These are phyloP conservation scores for Phylloporus arenicola DNA, from an alignment of 768 basidiomycete genomes.

Conservation along the genomic window DNA sequence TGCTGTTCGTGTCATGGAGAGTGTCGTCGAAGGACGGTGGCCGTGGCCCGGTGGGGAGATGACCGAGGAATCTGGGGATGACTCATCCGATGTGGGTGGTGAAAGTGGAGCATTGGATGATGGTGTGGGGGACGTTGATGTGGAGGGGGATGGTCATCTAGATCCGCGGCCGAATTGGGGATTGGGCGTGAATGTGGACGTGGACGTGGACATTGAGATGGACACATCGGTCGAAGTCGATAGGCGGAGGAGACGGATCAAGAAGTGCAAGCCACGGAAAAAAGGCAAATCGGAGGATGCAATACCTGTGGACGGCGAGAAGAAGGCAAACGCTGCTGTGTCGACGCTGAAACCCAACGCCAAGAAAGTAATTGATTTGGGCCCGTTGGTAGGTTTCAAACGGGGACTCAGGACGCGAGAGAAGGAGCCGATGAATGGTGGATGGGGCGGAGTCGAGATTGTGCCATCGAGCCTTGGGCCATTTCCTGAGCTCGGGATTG, in stretches of 20 bases:
- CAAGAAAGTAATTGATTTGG: conserved; percentile 40
- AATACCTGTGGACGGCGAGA: neutral
- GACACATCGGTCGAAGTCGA: conserved; percentile 6
- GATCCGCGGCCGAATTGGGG: conserved; percentile 10
- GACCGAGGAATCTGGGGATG: conserved; percentile 18
- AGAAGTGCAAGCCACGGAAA: conserved; percentile 21
- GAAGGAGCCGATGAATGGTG: conserved; percentile 49
- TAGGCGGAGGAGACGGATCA: conserved; percentile 6
- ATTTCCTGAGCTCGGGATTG: conserved; percentile 12
- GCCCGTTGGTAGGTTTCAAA: conserved; percentile 56
- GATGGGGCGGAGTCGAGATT: conserved; percentile 61
- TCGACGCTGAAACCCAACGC: neutral
- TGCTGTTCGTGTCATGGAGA: conserved; percentile 56
- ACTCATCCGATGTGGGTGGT: conserved; percentile 10
- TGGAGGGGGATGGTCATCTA: conserved; percentile 19
- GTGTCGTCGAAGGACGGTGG: conserved; percentile 47
- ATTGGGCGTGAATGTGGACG: conserved; percentile 22
- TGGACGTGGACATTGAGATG: conserved; percentile 24
- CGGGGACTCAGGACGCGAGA: conserved; percentile 63
- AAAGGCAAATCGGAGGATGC: conserved; percentile 30
- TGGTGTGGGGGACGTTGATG: conserved; percentile 14
- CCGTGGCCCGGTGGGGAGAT: conserved; percentile 30
- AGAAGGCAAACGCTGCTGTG: neutral
- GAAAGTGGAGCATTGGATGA: conserved; percentile 17
- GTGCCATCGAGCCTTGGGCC: conserved; percentile 28